Evolutionary conservation across 768 basidiomycete species (phyloP).

Genomic region (Boletus patriciae): DNA sequence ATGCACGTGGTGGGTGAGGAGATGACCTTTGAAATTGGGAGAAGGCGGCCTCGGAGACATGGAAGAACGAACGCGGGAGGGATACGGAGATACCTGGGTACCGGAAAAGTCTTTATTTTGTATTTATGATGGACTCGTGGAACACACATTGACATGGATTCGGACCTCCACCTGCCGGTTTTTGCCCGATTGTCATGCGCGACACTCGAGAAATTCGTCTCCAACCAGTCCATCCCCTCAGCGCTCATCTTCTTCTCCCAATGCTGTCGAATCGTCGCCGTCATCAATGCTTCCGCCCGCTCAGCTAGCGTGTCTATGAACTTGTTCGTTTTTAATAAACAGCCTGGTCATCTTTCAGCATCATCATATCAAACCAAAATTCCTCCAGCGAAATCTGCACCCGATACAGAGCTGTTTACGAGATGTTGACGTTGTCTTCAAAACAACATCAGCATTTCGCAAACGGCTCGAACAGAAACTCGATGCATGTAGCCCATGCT

Average conservation of each 20-base stretch:
- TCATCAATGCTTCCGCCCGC: conserved; percentile 10
- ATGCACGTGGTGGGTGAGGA: too few relatives aligned
- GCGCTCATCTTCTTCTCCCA: conserved; percentile 26
- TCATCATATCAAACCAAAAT: conserved; percentile 43
- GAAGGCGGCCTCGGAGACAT: too few relatives aligned
- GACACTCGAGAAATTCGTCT: too few relatives aligned
- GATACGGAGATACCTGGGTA: too few relatives aligned
- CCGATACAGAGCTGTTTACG: conserved; percentile 42
- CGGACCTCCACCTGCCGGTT: conserved; percentile 24
- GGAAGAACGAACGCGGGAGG: too few relatives aligned
- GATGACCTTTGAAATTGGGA: too few relatives aligned
- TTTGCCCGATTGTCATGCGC: conserved; percentile 33
- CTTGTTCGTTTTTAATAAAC: conserved; percentile 12
- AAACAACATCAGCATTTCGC: conserved; percentile 41
- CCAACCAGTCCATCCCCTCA: too few relatives aligned
- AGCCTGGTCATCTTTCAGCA: conserved; percentile 26
- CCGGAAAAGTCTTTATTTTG: too few relatives aligned
- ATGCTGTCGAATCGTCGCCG: conserved; percentile 11
- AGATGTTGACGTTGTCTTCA: conserved; percentile 47
- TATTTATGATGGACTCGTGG: too few relatives aligned
- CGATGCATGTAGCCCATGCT: conserved; percentile 48
- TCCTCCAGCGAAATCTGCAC: conserved; percentile 49
- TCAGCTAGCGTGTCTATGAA: conserved; percentile 20
- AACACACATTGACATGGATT: too few relatives aligned
- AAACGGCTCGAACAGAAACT: conserved; percentile 47